phyloP scores from a whole-genome alignment of 2,329 filamentous ascomycete genomes.

The Alternaria rosae region DNA sequence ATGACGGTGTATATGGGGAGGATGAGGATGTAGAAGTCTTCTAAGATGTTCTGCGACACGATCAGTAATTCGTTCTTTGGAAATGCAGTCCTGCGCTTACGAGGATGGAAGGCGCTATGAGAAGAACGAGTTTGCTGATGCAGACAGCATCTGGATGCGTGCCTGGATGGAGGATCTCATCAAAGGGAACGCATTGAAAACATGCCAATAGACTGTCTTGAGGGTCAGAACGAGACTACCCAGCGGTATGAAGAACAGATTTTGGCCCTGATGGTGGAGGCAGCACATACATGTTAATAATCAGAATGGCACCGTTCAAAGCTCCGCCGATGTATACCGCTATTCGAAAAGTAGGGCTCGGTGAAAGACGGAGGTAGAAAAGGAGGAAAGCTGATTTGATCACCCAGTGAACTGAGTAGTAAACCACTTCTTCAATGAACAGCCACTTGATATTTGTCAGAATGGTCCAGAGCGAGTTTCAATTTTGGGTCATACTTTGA shows the following conservation, averaged over 20 bases:
- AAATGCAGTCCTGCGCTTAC: slow-evolving; percentile 10
- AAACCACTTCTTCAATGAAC: slow-evolving; percentile 45
- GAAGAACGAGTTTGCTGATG: slow-evolving; percentile 33
- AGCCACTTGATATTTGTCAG: slow-evolving; percentile 18
- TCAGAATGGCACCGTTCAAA: slow-evolving; percentile 32
- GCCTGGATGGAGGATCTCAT: slow-evolving; percentile 39
- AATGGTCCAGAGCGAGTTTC: no score
- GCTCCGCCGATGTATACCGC: slow-evolving; percentile 34
- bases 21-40: slow-evolving; percentile 32
- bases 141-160: slow-evolving; percentile 34
- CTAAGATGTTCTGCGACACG: slow-evolving; percentile 22
- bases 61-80: neutral
- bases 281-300: slow-evolving; percentile 32
- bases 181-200: slow-evolving; percentile 43
- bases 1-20: slow-evolving; percentile 29
- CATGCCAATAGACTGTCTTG: slow-evolving; percentile 29
- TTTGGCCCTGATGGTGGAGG: neutral
- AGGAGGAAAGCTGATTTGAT: slow-evolving; percentile 47
- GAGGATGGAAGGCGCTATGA: slow-evolving; percentile 36
- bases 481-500: neutral
- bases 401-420: slow-evolving; percentile 41
- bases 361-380: slow-evolving; percentile 45
- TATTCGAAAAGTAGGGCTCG: slow-evolving; percentile 27
- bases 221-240: neutral
- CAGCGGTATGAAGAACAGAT: neutral